Conservation (phyloP, 1,284 basidiomycete species). For the Cryptococcus maquisensis region DNA sequence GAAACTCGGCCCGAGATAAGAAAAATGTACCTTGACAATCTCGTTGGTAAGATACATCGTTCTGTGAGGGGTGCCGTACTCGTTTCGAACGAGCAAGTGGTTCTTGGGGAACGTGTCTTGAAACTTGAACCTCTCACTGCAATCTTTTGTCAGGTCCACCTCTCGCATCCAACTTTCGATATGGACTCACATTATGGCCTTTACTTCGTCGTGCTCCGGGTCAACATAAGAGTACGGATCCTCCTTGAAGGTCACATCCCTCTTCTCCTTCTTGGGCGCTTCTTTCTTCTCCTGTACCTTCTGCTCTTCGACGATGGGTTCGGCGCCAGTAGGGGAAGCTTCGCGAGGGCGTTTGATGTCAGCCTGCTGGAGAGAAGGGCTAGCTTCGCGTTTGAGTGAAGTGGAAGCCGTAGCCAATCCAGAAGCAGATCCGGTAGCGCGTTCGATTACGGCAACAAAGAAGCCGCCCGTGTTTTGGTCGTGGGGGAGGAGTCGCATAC, state of each 20-base stretch:
- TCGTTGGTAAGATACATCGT: conserved; percentile 87
- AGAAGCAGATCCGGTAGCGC: conserved; percentile 21
- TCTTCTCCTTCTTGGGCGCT: conserved; percentile 44
- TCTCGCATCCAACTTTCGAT: not conserved
- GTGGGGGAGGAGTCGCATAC: conserved; percentile 87
- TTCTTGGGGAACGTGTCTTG: conserved; percentile 56
- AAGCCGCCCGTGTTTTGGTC: conserved; percentile 97
- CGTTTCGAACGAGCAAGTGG: conserved; percentile 84
- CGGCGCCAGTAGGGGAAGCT: conserved; percentile 22
- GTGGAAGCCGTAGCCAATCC: not conserved
- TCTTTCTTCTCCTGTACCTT: not conserved
- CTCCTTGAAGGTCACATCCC: conserved; percentile 68
- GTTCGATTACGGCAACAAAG: conserved; percentile 86
- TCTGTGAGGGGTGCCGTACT: conserved; percentile 68
- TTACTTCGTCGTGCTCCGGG: conserved; percentile 64
- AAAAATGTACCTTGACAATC: conserved; percentile 59
- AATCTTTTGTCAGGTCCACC: not conserved
- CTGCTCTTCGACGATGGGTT: not conserved
- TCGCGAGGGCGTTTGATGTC: conserved; percentile 28
- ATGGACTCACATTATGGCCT: conserved; percentile 47
- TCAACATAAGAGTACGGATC: conserved; percentile 81
- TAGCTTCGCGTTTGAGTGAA: conserved; percentile 7
- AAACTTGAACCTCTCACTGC: conserved; percentile 69
- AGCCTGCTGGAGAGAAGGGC: conserved; percentile 16
- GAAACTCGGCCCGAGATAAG: not conserved